A percentile compares a stretch with the other conserved stretches of the same genome.
phyloP scores from a whole-genome alignment of 169 alveolate genomes.

The Babesia sp. region DNA sequence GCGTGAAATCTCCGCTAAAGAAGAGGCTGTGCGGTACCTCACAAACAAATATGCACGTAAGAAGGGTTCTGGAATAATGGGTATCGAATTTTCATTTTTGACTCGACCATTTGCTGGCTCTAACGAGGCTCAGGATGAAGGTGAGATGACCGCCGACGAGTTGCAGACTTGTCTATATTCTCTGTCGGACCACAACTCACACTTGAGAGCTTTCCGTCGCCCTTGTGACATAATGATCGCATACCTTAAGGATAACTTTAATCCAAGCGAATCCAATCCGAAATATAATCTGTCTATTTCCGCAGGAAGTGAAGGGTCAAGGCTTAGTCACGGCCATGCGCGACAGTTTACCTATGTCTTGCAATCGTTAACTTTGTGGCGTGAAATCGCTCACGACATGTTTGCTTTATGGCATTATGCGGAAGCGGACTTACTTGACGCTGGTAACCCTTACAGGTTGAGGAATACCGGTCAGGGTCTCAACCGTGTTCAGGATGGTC shows the following conservation, averaged over 20 bases:
- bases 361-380: constrained; percentile 89
- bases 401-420: constrained; percentile 88
- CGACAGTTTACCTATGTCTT: constrained; percentile 87
- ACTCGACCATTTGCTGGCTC: constrained; percentile 46
- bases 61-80: constrained; percentile 37
- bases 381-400: constrained; percentile 88
- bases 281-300: constrained; percentile 74
- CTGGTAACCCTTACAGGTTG: constrained; percentile 80
- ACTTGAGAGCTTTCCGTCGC: constrained; percentile 77
- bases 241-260: constrained; percentile 71
- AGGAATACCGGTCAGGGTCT: constrained; percentile 90
- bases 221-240: constrained; percentile 85
- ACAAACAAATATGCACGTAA: constrained; percentile 62
- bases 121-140: constrained; percentile 52
- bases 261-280: constrained; percentile 77
- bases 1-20: constrained; percentile 76
- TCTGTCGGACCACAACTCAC: constrained; percentile 86
- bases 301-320: constrained; percentile 80
- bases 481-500: constrained; percentile 81
- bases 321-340: constrained; percentile 87
- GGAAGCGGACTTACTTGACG: constrained; percentile 86
- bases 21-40: constrained; percentile 74
- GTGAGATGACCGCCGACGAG: constrained; percentile 81
- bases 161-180: constrained; percentile 89
- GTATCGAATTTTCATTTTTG: constrained; percentile 68